Base-by-base conservation (phyloP, 345 rosid species). In the Corchorus capsularis region DNA sequence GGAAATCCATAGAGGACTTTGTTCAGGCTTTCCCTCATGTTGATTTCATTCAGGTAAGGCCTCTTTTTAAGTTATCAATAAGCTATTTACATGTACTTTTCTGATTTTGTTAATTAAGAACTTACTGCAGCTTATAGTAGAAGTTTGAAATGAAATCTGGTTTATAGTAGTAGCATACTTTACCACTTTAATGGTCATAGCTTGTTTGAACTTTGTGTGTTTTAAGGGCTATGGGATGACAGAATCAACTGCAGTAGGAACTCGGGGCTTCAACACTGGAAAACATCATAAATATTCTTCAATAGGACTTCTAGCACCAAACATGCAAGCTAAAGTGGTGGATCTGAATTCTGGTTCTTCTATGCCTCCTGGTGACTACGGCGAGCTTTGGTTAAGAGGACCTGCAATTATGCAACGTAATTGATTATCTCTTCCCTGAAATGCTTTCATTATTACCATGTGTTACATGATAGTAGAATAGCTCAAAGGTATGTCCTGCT, bases 321-420 rank as follows among this genome's bases (percentile, higher is more conserved):
- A 94, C 71, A 90, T 73, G 75, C 84, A 94, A 86, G 97, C 97
- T 43, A 94, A 88, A 85, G 86, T 92, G 27, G 82, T 91, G 61
- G 92, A 94, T 77, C 87, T 87, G 86, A 83, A 81, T 53, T 84
- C 91, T 68, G 92, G 94, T 49, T 66, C 75, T 77, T 85, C 78
- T 77, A 77, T 92, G 85, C 91, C 94, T 67, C 93, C 97, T 4
- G 92, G 93, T 4, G 27, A 76, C 34, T 82, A 74, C 32, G 97
- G 98, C n/a, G 97, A 94, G 87, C 97, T 94, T 56, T 90, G 88
- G 91, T 74, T 94, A 67, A 91, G 92, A 72, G 96, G 97, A 79
- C 96, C 97, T 2, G 94, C 84, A 2, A 85, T 88, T 63, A 88
- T 89, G 96, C 89, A 86, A 87, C 91, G 98, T 90, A 65, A 55